These are phyloP conservation scores for Pichia sp. DNA, from an alignment of 1,139 yeast genomes.

Conservation along the genomic window DNA sequence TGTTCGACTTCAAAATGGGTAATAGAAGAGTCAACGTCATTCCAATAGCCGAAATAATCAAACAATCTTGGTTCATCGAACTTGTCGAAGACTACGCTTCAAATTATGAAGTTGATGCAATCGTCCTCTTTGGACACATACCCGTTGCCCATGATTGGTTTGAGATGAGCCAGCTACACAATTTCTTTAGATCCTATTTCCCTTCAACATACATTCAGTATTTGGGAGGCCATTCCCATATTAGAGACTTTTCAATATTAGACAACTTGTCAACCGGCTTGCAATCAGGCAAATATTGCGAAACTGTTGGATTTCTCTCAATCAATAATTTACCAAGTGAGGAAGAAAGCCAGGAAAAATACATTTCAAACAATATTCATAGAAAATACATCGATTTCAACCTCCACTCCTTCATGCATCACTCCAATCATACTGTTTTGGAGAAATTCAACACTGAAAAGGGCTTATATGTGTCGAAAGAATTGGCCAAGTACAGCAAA, in stretches of 20 bases:
- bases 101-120: conserved; percentile 51
- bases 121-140: conserved; percentile 74
- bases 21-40: conserved; percentile 62
- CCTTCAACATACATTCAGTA: conserved; percentile 71
- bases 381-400: conserved; percentile 83
- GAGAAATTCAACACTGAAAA: conserved; percentile 40
- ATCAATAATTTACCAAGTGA: conserved; percentile 31
- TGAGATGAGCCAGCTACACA: conserved; percentile 54
- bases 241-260: conserved; percentile 71
- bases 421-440: conserved; percentile 40
- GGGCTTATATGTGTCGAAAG: conserved; percentile 48
- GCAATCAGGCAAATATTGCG: conserved; percentile 90
- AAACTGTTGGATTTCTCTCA: conserved; percentile 85
- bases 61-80: conserved; percentile 61
- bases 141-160: conserved; percentile 60
- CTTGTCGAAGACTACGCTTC: conserved; percentile 40
- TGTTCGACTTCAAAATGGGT: conserved; percentile 68
- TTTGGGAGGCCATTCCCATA: conserved; percentile 94
- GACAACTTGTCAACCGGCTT: conserved; percentile 70
- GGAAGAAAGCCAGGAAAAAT: conserved; percentile 5
- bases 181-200: conserved; percentile 49
- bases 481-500: conserved; percentile 44
- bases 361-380: conserved; percentile 22
- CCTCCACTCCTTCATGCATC: conserved; percentile 61
- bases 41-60: conserved; percentile 52